Evolutionary conservation across 208 protist species (phyloP), one percentile per base, ranked within the genome.

Genomic region (Crithidia thermophila): DNA sequence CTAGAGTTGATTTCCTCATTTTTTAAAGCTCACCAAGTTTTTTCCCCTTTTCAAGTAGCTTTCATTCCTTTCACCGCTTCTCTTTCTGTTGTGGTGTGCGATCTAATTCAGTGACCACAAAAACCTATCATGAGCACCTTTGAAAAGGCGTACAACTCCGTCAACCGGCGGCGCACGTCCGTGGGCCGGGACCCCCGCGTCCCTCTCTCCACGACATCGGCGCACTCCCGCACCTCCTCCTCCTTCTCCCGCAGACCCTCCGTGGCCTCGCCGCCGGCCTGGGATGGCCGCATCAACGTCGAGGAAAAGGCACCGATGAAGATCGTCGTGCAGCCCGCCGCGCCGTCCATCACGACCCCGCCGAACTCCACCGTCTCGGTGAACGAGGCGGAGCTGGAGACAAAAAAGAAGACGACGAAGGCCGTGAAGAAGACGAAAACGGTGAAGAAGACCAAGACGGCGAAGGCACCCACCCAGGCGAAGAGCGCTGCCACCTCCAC

Each of bases 211-310:
- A 20, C 42, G 14, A 8, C 42, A 18, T 47, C 20, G 36, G 30
- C 28, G 10, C 28, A 28, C 20, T 20, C 53, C 4, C 5, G 3
- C 3, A n/a, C 51, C 2, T 37, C 51, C n/a, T 42, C 51, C 49
- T 21, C 30, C 30, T 4, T 4, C 13, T 9, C 49, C 49, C 27
- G 40, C 27, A 23, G 28, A n/a, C 11, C 23, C 33, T 33, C 31
- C 23, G 23, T 30, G 6, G 45, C 23, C 3, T 4, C 25, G 21
- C 4, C 53, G 23, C 37, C 53, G n/a, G 53, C 21, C n/a, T 59
- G 53, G 53, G 36, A 46, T 46, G 53, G 37, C 21, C 33, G 53
- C 37, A 43, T 59, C 23, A 59, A 59, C 53, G 53, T 59, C 23
- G 36, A 59, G 23, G 23, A 30, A 33, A 30, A 59, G 23, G 2